A percentile compares a stretch with the other conserved stretches of the same genome.
Conservation (phyloP, 345 rosid genomes). For the Isatis tinctoria region DNA sequence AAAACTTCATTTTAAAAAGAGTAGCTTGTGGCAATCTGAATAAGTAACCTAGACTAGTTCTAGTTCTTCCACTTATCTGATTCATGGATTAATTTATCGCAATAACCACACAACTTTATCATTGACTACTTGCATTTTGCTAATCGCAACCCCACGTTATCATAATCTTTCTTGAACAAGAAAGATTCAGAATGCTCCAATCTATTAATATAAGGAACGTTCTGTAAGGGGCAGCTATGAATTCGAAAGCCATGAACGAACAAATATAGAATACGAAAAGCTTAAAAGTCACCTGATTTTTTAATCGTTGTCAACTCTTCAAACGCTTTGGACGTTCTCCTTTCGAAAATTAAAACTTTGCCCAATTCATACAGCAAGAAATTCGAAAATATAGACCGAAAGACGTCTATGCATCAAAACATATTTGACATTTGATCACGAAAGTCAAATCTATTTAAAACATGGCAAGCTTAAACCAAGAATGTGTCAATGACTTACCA, state of each 20-base stretch:
- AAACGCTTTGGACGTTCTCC: slow-evolving; percentile 22
- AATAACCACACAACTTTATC: slow-evolving; percentile 16
- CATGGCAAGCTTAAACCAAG: slow-evolving; percentile 27
- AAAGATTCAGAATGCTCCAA: not conserved
- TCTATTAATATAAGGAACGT: not conserved
- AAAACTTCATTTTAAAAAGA: not conserved
- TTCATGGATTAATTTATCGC: not conserved
- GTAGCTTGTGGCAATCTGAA: slow-evolving; percentile 3
- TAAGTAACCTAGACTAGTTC: slow-evolving; percentile 30
- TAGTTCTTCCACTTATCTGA: slow-evolving; percentile 29
- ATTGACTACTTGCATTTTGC: slow-evolving; percentile 17
- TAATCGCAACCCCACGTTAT: not conserved
- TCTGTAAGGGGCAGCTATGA: slow-evolving; percentile 2
- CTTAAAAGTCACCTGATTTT: not conserved
- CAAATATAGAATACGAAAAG: not conserved
- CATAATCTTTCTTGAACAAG: not conserved
- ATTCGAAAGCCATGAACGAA: slow-evolving; percentile 12
- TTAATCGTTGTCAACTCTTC: slow-evolving; percentile 1
- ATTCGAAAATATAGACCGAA: not conserved
- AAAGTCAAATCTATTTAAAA: slow-evolving; percentile 12
- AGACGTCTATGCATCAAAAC: slow-evolving; percentile 3
- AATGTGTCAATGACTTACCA: not conserved
- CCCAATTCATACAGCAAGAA: not conserved
- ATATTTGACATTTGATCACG: slow-evolving; percentile 9
- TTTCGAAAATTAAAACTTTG: not conserved